Conservation (phyloP, 2,329 filamentous ascomycete genomes). For the Diplodia scrobiculata region DNA sequence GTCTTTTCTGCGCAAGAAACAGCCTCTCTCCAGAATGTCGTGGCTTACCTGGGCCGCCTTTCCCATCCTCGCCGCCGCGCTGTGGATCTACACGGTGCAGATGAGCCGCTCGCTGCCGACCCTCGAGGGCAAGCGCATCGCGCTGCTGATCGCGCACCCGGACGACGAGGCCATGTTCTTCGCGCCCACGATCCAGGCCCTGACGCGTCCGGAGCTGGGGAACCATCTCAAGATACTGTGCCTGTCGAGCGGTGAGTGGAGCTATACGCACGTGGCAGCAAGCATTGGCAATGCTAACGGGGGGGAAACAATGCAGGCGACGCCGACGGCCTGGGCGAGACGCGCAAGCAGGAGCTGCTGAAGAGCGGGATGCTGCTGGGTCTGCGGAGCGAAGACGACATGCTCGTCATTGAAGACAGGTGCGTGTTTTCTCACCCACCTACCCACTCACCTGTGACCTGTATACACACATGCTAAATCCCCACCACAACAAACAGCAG, state of each 20-base stretch:
- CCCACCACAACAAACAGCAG: slow-evolving; percentile 49
- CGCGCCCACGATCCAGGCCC: slow-evolving; percentile 79
- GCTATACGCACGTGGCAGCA: not conserved
- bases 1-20: not conserved
- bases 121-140: slow-evolving; percentile 80
- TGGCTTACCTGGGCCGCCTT: slow-evolving; percentile 46
- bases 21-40: slow-evolving; percentile 41
- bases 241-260: slow-evolving; percentile 71
- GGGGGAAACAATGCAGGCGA: slow-evolving; percentile 58
- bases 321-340: slow-evolving; percentile 82
- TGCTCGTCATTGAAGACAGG: slow-evolving; percentile 81
- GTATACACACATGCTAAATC: not conserved
- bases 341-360: slow-evolving; percentile 78
- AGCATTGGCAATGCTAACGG: slow-evolving; percentile 26
- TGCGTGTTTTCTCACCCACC: slow-evolving; percentile 41
- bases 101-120: slow-evolving; percentile 60
- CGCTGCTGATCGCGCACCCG: slow-evolving; percentile 91
- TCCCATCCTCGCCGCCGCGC: slow-evolving; percentile 47
- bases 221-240: slow-evolving; percentile 96
- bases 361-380: slow-evolving; percentile 79
- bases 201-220: slow-evolving; percentile 74
- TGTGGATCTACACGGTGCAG: slow-evolving; percentile 54
- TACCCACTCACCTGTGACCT: slow-evolving; percentile 19
- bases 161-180: slow-evolving; percentile 99
- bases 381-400: slow-evolving; percentile 71